Base-by-base conservation (phyloP, 306 rosid species). In the Dalbergia oliveri region DNA sequence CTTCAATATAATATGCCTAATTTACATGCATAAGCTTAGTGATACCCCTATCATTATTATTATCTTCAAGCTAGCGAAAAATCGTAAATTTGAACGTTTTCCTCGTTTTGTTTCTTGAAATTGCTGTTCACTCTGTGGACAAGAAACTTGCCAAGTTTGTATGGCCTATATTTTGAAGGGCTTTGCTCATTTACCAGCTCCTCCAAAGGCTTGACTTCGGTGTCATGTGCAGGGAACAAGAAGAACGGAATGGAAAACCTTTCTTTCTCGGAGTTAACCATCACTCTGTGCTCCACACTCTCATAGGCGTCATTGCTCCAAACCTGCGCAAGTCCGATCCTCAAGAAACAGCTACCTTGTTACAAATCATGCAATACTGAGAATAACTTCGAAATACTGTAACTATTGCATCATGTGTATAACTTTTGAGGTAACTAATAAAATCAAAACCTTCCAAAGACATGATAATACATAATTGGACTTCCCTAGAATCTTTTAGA, bases 231-330 rank as follows among this genome's bases (percentile, higher is more conserved):
- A 0, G 97, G 93, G 66, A 76, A 72, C 66, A 90, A 66, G 86
- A 88, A 88, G 76, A 53, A 88, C 0, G 92, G 86, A 44, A 85
- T 75, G 1, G 92, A 89, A 70, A 83, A 66, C 82, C 97, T 93
- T 39, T 84, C 88, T 77, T 44, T 87, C 64, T 82, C 81, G 1
- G 86, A 54, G 85, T 91, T 90, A 41, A 90, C 88, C 72, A 82
- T 49, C 61, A 70, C 94, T 62, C 91, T 90, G 61, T 93, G 97
- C 50, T 90, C 94, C 58, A 82, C 89, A 69, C 94, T 92, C 63
- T 91, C 88, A 72, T 88, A 92, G 7, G 18, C 84, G 10, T 86
- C 91, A 81, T 90, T 92, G 80, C 89, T 92, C 97, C 97, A 94
- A 43, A 90, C 97, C 98, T 93, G 86, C n/a, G 8, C 6, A 47